Conservation (phyloP, 768 basidiomycete genomes). For the Lanmaoa pseudosensibilis region DNA sequence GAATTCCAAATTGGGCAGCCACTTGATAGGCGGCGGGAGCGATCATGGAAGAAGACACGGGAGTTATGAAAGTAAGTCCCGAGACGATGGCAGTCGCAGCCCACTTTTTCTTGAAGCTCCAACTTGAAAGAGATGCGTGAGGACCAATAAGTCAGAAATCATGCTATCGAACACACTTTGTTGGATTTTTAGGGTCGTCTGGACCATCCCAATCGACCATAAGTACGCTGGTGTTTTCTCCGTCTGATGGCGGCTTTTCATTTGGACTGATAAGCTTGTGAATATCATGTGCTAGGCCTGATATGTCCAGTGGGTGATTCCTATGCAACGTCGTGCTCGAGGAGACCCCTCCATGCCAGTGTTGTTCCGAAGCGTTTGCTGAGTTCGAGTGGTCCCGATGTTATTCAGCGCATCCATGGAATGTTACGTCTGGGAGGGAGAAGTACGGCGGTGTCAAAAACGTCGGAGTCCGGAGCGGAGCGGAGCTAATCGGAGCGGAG, state of each 20-base stretch:
- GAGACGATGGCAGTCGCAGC: slow-evolving; percentile 61
- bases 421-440: no score
- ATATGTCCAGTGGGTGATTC: background rate
- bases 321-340: slow-evolving; percentile 12
- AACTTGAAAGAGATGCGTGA: slow-evolving; percentile 38
- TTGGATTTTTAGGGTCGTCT: slow-evolving; percentile 54
- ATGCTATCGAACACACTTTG: slow-evolving; percentile 43
- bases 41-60: slow-evolving; percentile 72
- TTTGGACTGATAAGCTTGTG: background rate
- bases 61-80: slow-evolving; percentile 69
- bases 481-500: no score
- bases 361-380: background rate
- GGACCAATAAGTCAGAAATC: background rate
- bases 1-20: slow-evolving; percentile 54
- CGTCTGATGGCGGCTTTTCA: background rate
- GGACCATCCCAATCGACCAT: slow-evolving; percentile 66
- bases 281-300: background rate
- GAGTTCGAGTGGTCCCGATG: background rate
- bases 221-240: background rate
- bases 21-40: slow-evolving; percentile 61
- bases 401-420: background rate
- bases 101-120: slow-evolving; percentile 62
- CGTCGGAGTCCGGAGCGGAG: no score
- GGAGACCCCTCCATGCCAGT: background rate
- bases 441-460: no score